Evolutionary conservation across 2,329 filamentous ascomycete species (phyloP).

Genomic region (Ambrosiella cleistominuta): DNA sequence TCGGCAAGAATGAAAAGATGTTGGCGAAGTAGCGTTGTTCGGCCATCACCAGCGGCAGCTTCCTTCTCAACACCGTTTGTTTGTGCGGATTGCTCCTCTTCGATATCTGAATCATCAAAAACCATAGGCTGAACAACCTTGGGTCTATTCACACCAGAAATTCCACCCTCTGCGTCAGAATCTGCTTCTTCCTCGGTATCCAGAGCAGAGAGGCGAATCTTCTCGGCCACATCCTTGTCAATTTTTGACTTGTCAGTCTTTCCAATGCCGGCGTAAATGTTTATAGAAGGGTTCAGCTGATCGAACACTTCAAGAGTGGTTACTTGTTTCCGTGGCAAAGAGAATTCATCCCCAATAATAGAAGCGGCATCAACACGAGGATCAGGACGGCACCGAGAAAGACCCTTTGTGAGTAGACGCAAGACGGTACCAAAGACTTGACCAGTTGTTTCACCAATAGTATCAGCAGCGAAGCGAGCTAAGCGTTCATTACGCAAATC

Average conservation of each 20-base stretch:
- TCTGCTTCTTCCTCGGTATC: slow-evolving; percentile 21
- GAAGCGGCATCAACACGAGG: slow-evolving; percentile 27
- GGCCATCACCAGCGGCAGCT: slow-evolving; percentile 29
- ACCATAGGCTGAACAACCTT: not conserved
- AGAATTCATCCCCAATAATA: slow-evolving; percentile 19
- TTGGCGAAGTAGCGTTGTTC: slow-evolving; percentile 25
- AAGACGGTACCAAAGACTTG: slow-evolving; percentile 63
- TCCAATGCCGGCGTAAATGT: slow-evolving; percentile 40
- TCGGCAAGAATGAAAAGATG: slow-evolving; percentile 58
- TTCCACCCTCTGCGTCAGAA: slow-evolving; percentile 17
- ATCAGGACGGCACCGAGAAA: slow-evolving; percentile 48
- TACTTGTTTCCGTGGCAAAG: slow-evolving; percentile 22
- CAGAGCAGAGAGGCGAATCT: slow-evolving; percentile 21
- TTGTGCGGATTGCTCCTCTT: slow-evolving; percentile 11
- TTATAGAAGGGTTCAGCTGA: slow-evolving; percentile 32
- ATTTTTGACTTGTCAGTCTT: slow-evolving; percentile 31
- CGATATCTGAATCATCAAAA: slow-evolving; percentile 17
- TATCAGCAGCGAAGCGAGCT: slow-evolving; percentile 50
- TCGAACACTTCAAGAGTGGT: slow-evolving; percentile 40
- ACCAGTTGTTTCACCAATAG: slow-evolving; percentile 56
- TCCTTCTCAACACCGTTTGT: slow-evolving; percentile 19
- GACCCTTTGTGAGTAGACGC: slow-evolving; percentile 48
- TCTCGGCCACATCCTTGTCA: slow-evolving; percentile 30
- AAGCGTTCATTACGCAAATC: slow-evolving; percentile 66
- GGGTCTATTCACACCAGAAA: not conserved